Conservation (phyloP, 495 filamentous ascomycete species). For the Sabuloglossum arenarium region DNA sequence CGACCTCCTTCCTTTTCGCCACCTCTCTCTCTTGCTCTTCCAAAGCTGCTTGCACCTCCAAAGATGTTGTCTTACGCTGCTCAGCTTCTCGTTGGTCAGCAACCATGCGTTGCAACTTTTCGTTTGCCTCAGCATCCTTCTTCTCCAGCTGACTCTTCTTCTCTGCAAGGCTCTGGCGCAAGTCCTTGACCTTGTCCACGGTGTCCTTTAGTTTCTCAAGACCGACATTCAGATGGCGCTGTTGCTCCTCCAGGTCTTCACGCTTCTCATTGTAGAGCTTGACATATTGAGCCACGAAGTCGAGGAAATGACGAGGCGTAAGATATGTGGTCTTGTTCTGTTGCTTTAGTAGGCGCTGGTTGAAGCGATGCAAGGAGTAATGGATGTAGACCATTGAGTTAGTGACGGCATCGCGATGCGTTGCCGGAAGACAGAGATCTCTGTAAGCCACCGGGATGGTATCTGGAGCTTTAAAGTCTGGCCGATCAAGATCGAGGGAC, state of each 20-base stretch:
- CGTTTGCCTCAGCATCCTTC: conserved; percentile 89
- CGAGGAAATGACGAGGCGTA: conserved; percentile 89
- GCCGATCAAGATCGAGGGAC: conserved; percentile 78
- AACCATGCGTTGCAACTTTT: conserved; percentile 93
- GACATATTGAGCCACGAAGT: conserved; percentile 96
- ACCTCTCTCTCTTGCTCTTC: conserved; percentile 85
- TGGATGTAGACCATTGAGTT: conserved; percentile 99
- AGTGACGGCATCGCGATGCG: conserved; percentile 74
- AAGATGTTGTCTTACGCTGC: conserved; percentile 63
- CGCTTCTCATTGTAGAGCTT: conserved; percentile 96
- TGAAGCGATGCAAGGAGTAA: conserved; percentile 80
- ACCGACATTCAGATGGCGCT: conserved; percentile 92
- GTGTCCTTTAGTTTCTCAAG: conserved; percentile 96
- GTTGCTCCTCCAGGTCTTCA: conserved; percentile 94
- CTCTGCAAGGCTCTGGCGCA: conserved; percentile 71
- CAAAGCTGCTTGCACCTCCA: conserved; percentile 71
- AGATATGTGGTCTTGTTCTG: conserved; percentile 81
- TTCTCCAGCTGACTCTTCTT: conserved; percentile 84
- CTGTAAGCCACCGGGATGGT: conserved; percentile 82
- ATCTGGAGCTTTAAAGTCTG: conserved; percentile 70
- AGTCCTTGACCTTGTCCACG: conserved; percentile 88
- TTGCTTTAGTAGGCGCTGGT: conserved; percentile 70
- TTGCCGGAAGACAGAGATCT: conserved; percentile 61
- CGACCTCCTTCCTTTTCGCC: conserved; percentile 59
- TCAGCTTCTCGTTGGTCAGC: conserved; percentile 92